Percentiles rank a stretch among this genome's conserved stretches.
phyloP scores from a whole-genome alignment of 345 rosid species.

The Bretschneidera sinensis region DNA sequence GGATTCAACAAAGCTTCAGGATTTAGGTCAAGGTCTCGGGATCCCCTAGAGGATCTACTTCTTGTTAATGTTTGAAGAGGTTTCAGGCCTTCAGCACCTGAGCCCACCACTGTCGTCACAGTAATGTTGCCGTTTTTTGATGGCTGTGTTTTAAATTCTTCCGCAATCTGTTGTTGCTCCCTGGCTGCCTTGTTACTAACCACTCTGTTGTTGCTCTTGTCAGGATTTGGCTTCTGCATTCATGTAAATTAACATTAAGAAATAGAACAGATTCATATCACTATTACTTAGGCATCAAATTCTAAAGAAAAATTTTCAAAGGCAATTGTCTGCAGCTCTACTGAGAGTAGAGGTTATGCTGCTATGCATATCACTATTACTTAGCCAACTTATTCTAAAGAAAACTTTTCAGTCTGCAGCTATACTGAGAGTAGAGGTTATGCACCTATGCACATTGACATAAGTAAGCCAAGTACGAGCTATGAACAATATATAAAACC shows the following conservation, averaged over 20 bases:
- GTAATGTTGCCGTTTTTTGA: slow-evolving; percentile 10
- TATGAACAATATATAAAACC: too few relatives aligned
- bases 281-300: too few relatives aligned
- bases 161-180: slow-evolving; percentile 29
- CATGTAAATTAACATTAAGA: slow-evolving; percentile 1
- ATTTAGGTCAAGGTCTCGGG: slow-evolving; percentile 63
- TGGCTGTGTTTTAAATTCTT: slow-evolving; percentile 33
- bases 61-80: slow-evolving; percentile 59
- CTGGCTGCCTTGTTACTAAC: slow-evolving; percentile 27
- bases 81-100: slow-evolving; percentile 30
- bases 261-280: background rate
- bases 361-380: too few relatives aligned
- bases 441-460: too few relatives aligned
- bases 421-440: too few relatives aligned
- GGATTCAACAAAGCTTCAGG: slow-evolving; percentile 51
- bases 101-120: background rate
- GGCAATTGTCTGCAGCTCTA: too few relatives aligned
- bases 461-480: too few relatives aligned
- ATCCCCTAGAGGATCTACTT: slow-evolving; percentile 70
- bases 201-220: slow-evolving; percentile 19
- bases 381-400: too few relatives aligned
- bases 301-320: too few relatives aligned
- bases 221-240: slow-evolving; percentile 34
- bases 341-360: too few relatives aligned
- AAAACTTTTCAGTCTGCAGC: too few relatives aligned